Base-by-base conservation (phyloP, 2,329 filamentous ascomycete genomes). In the Allantophomopsis lycopodina region DNA sequence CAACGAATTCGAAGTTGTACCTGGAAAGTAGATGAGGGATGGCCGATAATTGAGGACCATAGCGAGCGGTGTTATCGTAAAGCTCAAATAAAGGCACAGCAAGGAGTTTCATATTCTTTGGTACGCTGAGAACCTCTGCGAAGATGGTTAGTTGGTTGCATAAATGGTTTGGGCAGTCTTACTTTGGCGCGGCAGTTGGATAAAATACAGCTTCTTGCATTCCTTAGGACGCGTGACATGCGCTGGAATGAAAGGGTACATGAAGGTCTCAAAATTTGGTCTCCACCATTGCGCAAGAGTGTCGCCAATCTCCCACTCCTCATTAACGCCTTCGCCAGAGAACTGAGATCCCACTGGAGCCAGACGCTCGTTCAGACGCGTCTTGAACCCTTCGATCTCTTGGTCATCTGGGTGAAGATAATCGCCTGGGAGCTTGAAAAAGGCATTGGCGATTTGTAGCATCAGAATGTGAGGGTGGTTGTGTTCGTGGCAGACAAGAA, bases 81-180 rank as follows among this genome's bases (percentile, higher is more conserved):
- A 98, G 76, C 64, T 98, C 91, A 62, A 96, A 96, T 1, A 98
- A 71, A 1, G 91, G 91, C 1, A 98, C 91, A 1, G 91, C 91
- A 32, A 98, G 79, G 17, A 98, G 77, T 60, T 98, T 98, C 91
- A 98, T 96, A 64, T 98, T 98, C 67, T 98, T 98, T 0, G 91
- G 91, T 7, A 98, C 91, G 54, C 84, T 93, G 34, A 98, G 72
- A 12, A 96, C 83, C 65, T 95, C 87, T 94, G 58, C 41, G 18
- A 13, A 23, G 37, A 31, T 41, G 28, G n/a, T 33, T 14, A 6
- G 33, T 12, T 30, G 15, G 20, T 40, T 15, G 6, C 13, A 23
- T 2, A 12, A 20, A 11, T 23, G 28, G 14, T 14, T 5, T 15
- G 7, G 3, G 30, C 3, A 38, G 20, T 61, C 76, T 44, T 71